Conservation (phyloP, 2,329 filamentous ascomycete species). For the Sclerotinia nivalis region DNA sequence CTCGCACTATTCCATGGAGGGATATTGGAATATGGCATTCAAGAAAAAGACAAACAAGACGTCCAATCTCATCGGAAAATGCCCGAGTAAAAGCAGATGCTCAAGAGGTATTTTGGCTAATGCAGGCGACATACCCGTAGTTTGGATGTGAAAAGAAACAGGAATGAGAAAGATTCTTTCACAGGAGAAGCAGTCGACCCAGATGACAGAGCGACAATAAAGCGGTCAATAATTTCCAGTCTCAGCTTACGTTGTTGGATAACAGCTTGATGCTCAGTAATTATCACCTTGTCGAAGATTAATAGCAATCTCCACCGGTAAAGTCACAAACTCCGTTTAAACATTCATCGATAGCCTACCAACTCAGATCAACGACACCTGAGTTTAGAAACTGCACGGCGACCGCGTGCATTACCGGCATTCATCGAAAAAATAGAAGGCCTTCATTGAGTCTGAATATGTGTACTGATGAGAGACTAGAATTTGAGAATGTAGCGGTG, state of each 20-base stretch:
- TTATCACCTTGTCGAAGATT: neutral
- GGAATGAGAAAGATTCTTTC: neutral
- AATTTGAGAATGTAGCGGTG: conserved; percentile 3
- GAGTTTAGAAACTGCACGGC: neutral
- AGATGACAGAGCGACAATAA: neutral
- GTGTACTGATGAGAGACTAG: neutral
- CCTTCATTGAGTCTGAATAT: neutral
- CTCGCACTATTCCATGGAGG: neutral
- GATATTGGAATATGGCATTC: neutral
- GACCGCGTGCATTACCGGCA: neutral
- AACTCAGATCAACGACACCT: neutral
- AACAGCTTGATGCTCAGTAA: neutral
- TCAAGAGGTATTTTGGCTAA: neutral
- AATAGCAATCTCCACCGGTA: neutral
- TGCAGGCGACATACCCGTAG: neutral
- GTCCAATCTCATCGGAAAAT: neutral
- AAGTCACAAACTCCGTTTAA: neutral
- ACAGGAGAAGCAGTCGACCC: neutral
- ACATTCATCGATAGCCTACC: neutral
- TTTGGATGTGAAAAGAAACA: neutral
- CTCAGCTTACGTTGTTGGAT: neutral
- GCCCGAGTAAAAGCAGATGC: neutral
- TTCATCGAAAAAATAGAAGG: neutral
- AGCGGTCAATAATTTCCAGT: neutral
- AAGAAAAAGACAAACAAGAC: neutral